Evolutionary conservation across 2,329 filamentous ascomycete species (phyloP), one percentile per base, ranked within the genome.

Genomic region (Penicillium sp.): DNA sequence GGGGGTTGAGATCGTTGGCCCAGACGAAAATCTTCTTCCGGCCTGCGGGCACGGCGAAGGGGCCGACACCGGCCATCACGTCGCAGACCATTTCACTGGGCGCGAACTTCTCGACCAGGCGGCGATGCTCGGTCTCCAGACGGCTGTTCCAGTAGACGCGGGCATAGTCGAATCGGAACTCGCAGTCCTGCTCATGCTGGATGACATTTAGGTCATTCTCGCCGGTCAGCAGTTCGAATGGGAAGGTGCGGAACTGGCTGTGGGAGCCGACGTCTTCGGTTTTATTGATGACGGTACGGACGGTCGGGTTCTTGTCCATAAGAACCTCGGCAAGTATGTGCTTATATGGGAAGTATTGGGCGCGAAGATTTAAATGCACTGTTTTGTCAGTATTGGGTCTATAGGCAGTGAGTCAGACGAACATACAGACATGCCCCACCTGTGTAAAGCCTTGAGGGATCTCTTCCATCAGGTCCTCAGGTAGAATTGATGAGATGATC

Each of bases 111-210:
- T 82, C 79, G 58, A 93, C 85, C 16, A 97, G 79, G 3, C 94
- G 83, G 62, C 88, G 86, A 75, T 99, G 94, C 75, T 99, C 94
- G 0, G 87, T 90, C 68, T 95, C 88, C 15, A 99, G 84, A 65
- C 93, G 87, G 68, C 87, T 92, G 76, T 99, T 99, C 93, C 93
- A 99, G 81, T 99, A 99, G 4, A 99, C 94, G 66, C 95, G 95
- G 60, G 89, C 85, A 74, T 96, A 99, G 78, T 99, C 90, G 74
- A 99, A 97, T 55, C 82, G 82, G 78, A 96, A 99, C n/a, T 82
- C 79, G 77, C 94, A 97, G 59, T 86, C 84, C 67, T 90, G 88
- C 76, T 97, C 92, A 62, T 84, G 85, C 51, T 94, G 83, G 61
- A 90, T 85, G 53, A 99, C 94, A 52, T 92, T 86, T 74, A 97